Percentiles rank a stretch among this genome's conserved stretches.
Conservation (phyloP, 108 stramenopile genomes). For the Parmales sp. region DNA sequence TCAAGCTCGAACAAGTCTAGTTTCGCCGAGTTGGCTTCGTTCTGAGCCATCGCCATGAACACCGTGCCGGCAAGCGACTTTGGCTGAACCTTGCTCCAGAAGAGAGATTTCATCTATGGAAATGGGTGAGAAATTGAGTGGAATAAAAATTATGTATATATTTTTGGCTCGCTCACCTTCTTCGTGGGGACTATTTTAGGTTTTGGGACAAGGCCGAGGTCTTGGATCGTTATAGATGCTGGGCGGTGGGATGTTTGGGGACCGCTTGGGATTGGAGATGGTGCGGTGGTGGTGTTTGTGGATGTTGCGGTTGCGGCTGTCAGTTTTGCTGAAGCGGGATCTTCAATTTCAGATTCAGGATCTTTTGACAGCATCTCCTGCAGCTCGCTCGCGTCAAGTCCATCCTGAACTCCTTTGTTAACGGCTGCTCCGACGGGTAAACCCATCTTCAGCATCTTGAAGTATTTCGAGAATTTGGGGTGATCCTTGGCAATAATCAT, state of each 20-base stretch:
- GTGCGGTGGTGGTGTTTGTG: no score
- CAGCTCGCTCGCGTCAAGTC: background rate
- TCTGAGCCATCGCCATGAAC: background rate
- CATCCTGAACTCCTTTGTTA: background rate
- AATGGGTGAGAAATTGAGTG: no score
- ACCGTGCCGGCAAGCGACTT: background rate
- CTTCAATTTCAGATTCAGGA: no score
- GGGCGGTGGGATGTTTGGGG: no score
- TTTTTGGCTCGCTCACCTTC: no score
- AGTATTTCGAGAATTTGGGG: slow-evolving; percentile 4
- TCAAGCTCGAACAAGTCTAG: slow-evolving; percentile 11
- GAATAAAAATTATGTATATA: no score
- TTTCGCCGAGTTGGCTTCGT: no score
- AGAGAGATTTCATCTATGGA: slow-evolving; percentile 12
- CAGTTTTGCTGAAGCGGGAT: no score
- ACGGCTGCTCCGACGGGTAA: background rate
- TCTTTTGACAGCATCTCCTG: background rate
- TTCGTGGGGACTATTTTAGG: slow-evolving; percentile 14
- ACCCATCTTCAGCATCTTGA: slow-evolving; percentile 12
- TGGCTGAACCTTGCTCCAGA: slow-evolving; percentile 12
- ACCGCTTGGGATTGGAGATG: no score
- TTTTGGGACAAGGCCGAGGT: slow-evolving; percentile 4
- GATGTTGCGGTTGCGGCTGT: no score
- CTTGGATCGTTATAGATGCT: background rate
- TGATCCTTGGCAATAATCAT: background rate